Evolutionary conservation across 1,139 yeast genomes (phyloP).

Genomic region (Debaryomyces sp.): DNA sequence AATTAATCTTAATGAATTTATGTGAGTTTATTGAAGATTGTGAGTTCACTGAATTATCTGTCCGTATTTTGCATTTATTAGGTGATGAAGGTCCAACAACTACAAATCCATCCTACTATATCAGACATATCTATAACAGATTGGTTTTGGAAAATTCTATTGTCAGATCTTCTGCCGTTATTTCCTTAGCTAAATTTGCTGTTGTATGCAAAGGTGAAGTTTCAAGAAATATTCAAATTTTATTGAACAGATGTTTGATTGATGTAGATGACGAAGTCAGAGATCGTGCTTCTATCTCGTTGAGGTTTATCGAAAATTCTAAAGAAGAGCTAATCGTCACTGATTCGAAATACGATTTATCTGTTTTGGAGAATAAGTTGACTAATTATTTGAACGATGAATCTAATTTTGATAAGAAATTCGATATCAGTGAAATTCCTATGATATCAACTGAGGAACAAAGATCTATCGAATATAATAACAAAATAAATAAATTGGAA

Average conservation of each 20-base stretch:
- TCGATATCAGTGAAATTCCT: slow-evolving; percentile 72
- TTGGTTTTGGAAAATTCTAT: slow-evolving; percentile 94
- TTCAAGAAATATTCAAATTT: slow-evolving; percentile 68
- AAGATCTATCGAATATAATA: slow-evolving; percentile 59
- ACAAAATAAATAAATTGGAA: slow-evolving; percentile 57
- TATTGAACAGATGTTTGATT: slow-evolving; percentile 79
- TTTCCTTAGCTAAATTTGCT: slow-evolving; percentile 90
- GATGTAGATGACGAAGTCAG: slow-evolving; percentile 97
- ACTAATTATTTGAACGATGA: slow-evolving; percentile 68
- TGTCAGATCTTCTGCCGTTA: slow-evolving; percentile 93
- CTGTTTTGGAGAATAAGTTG: slow-evolving; percentile 76
- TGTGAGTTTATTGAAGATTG: slow-evolving; percentile 99
- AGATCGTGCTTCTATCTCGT: slow-evolving; percentile 91
- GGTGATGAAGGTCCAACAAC: slow-evolving; percentile 96
- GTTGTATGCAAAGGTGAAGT: slow-evolving; percentile 72
- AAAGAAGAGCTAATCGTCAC: slow-evolving; percentile 65
- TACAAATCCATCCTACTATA: slow-evolving; percentile 83
- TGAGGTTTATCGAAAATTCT: slow-evolving; percentile 61
- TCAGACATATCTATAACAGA: slow-evolving; percentile 95
- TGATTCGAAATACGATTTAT: slow-evolving; percentile 69
- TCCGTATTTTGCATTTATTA: slow-evolving; percentile 83
- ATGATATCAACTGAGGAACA: slow-evolving; percentile 64
- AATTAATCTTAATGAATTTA: slow-evolving; percentile 79
- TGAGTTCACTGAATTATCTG: slow-evolving; percentile 91
- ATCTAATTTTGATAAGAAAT: slow-evolving; percentile 61